A percentile compares a stretch with the other conserved stretches of the same genome.
phyloP scores from a whole-genome alignment of 2,329 filamentous ascomycete species.

The Rosellinia necatrix region DNA sequence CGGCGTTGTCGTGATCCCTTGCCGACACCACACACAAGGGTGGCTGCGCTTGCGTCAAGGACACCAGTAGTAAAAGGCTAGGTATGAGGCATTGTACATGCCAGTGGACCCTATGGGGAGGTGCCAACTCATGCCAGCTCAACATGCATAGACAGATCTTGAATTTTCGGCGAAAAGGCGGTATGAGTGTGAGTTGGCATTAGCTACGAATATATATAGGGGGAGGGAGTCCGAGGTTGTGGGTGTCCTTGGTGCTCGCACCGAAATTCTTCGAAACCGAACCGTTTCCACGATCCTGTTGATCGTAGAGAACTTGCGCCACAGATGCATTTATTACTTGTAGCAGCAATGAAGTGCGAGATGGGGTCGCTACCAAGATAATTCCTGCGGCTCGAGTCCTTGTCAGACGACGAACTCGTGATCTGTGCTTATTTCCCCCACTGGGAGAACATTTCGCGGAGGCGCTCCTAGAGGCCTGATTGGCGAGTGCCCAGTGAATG shows the following conservation, averaged over 20 bases:
- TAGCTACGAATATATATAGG: constrained; percentile 32
- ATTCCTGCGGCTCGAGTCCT: constrained; percentile 36
- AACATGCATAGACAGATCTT: constrained; percentile 43
- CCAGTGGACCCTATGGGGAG: constrained; percentile 41
- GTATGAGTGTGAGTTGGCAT: constrained; percentile 40
- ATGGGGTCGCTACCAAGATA: constrained; percentile 15
- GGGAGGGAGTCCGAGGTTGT: constrained; percentile 24
- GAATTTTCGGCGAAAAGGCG: constrained; percentile 42
- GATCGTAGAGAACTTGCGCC: not conserved
- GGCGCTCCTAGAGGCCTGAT: constrained; percentile 36
- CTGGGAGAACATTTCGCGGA: constrained; percentile 30
- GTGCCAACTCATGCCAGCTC: constrained; percentile 43
- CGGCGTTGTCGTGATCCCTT: constrained; percentile 17
- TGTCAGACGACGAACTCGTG: constrained; percentile 42
- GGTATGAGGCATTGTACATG: constrained; percentile 36
- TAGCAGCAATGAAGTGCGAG: constrained; percentile 22
- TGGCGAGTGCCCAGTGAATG: constrained; percentile 37
- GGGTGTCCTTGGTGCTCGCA: constrained; percentile 8
- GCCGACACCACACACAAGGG: constrained; percentile 19
- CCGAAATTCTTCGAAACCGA: constrained; percentile 2
- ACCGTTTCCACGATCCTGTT: not conserved
- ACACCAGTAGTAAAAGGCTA: constrained; percentile 27
- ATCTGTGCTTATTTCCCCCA: constrained; percentile 42
- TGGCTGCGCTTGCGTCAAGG: constrained; percentile 26
- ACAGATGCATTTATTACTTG: not conserved